phyloP scores from a whole-genome alignment of 208 protist genomes.

The Leishmania martiniquensis region DNA sequence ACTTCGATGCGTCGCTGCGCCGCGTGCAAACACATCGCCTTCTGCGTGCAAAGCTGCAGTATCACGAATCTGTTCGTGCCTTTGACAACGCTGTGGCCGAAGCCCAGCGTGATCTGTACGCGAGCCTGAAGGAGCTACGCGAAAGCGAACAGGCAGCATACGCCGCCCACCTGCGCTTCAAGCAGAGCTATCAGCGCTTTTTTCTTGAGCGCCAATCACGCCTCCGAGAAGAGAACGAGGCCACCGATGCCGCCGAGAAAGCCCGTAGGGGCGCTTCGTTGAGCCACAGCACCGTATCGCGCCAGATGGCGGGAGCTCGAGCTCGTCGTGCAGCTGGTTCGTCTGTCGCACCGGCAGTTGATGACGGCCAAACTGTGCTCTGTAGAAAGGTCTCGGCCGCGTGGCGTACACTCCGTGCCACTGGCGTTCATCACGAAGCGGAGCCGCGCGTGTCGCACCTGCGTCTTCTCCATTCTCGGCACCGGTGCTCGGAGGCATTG shows the following conservation, averaged over 20 bases:
- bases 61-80: conserved; percentile 4
- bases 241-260: neutral
- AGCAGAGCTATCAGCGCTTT: conserved; percentile 23
- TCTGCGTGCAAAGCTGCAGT: conserved; percentile 5
- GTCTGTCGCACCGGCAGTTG: neutral
- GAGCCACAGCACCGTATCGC: neutral
- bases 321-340: neutral
- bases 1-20: conserved; percentile 8
- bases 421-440: neutral
- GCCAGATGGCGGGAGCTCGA: neutral
- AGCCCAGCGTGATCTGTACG: conserved; percentile 8
- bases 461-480: conserved; percentile 17
- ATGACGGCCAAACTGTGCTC: neutral
- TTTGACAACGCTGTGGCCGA: conserved; percentile 18
- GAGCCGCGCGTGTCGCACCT: conserved; percentile 27
- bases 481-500: conserved; percentile 17
- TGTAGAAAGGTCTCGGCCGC: conserved; percentile 33
- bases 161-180: conserved; percentile 8
- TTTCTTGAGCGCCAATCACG: conserved; percentile 17
- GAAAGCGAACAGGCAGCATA: conserved; percentile 23
- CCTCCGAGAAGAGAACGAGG: neutral
- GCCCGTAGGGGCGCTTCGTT: neutral
- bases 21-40: conserved; percentile 19
- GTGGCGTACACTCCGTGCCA: conserved; percentile 24
- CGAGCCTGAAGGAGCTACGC: conserved; percentile 9